Base-by-base conservation (phyloP, 2,329 filamentous ascomycete species). In the Fusarium pininemorale region DNA sequence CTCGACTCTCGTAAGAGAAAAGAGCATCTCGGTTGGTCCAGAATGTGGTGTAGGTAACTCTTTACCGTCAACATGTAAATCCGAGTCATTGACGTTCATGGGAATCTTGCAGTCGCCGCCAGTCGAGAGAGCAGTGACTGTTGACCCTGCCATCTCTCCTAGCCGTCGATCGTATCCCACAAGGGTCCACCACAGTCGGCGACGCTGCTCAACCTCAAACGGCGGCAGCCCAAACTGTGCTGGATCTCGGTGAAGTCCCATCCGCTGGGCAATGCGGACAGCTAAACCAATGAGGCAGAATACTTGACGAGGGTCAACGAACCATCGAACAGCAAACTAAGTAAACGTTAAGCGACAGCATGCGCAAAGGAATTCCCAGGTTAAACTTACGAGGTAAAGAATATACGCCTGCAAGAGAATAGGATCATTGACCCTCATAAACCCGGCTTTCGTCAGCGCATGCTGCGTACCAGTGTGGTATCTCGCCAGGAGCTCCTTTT, bases 171-270 rank as follows among this genome's bases (percentile, higher is more conserved):
- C 93, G 73, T 93, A 92, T 32, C 90, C 85, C 20, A 92, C 86
- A 22, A 95, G 84, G 38, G 90, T 89, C 92, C 92, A 94, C 92
- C 92, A 94, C 4, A 94, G 83, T 42, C 92, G 87, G 56, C 92
- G 88, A n/a, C 92, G 88, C 81, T 93, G 88, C 81, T 94, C 92
- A 7, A 89, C 87, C 76, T 94, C 91, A 61, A 90, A 93, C 38
- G 84, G 87, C 7, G 81, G 84, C 6, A 90, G 75, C 9, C 80
- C 86, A 58, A 87, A 87, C 63, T 88, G 85, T 4, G 83, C 83
- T 4, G 88, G 85, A 77, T 94, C 92, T 44, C 85, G 87, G 72
- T 94, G 90, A n/a, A 94, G 84, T 8, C 91, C 91, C 82, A 94
- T 88, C 8, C 91, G 87, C 76, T 92, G 90, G 16, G 90, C 92